Evolutionary conservation across 2,329 filamentous ascomycete species (phyloP).

Genomic region (Trichoderma atroviride): DNA sequence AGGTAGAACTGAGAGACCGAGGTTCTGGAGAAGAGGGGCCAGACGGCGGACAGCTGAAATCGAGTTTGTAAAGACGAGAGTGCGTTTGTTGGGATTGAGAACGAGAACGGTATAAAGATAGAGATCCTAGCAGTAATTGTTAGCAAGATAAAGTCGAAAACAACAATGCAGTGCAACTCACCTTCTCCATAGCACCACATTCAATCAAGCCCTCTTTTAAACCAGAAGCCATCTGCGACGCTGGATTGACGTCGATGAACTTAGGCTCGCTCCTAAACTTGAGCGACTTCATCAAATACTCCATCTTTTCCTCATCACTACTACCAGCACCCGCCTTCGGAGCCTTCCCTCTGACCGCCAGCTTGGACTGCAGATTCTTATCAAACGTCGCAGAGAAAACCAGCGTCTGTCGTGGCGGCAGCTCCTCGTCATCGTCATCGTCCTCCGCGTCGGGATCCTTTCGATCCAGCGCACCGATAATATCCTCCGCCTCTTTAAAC

Average conservation of each 20-base stretch:
- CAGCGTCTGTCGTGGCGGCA: conserved; percentile 73
- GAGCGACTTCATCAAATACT: conserved; percentile 87
- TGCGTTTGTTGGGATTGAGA: conserved; percentile 77
- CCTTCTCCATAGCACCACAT: conserved; percentile 91
- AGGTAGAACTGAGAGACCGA: conserved; percentile 74
- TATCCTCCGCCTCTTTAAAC: conserved; percentile 92
- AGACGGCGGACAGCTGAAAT: conserved; percentile 89
- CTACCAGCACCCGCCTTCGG: conserved; percentile 44
- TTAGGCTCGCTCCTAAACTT: conserved; percentile 85
- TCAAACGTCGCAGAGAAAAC: conserved; percentile 98
- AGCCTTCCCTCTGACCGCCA: conserved; percentile 71
- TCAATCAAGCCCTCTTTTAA: conserved; percentile 90
- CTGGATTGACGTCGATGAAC: conserved; percentile 89
- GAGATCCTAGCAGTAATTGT: conserved; percentile 64
- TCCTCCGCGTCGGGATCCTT: conserved; percentile 63
- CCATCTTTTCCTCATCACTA: conserved; percentile 80
- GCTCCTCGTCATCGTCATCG: conserved; percentile 49
- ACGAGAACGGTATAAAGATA: conserved; percentile 89
- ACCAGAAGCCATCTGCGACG: conserved; percentile 82
- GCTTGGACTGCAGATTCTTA: conserved; percentile 85
- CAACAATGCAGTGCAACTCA: conserved; percentile 40
- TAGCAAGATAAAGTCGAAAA: neutral
- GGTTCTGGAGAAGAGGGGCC: conserved; percentile 78
- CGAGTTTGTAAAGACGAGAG: conserved; percentile 92
- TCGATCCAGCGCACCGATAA: conserved; percentile 77